phyloP scores from a whole-genome alignment of 306 rosid genomes.

The Leucaena leucocephala region DNA sequence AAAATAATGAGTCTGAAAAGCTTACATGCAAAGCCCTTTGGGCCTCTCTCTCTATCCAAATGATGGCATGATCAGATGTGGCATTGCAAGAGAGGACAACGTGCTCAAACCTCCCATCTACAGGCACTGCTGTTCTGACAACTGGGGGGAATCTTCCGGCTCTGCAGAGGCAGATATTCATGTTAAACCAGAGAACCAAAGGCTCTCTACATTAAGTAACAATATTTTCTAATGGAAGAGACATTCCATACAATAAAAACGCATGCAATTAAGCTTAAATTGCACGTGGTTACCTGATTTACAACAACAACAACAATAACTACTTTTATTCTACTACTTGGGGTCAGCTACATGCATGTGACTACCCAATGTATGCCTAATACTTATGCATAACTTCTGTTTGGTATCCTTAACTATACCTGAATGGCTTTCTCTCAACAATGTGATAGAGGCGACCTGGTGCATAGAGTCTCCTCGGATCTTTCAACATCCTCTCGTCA shows the following conservation, averaged over 20 bases:
- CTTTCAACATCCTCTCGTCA: slow-evolving; percentile 83
- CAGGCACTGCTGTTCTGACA: slow-evolving; percentile 91
- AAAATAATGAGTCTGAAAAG: slow-evolving; percentile 29
- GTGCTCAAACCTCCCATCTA: slow-evolving; percentile 94
- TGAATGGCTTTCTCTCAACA: slow-evolving; percentile 89
- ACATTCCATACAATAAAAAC: not conserved
- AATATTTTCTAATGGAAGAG: slow-evolving; percentile 15
- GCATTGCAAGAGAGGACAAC: slow-evolving; percentile 93
- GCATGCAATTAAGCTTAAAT: not conserved
- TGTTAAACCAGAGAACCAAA: slow-evolving; percentile 25
- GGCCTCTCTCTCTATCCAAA: slow-evolving; percentile 95
- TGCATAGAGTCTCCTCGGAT: slow-evolving; percentile 95
- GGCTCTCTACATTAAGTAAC: not conserved
- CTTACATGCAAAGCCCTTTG: slow-evolving; percentile 79
- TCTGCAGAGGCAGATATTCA: slow-evolving; percentile 48
- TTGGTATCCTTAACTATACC: slow-evolving; percentile 47
- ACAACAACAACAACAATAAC: not conserved
- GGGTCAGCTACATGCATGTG: not conserved
- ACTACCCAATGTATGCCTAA: not conserved
- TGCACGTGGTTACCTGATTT: not conserved
- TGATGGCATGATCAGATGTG: slow-evolving; percentile 88
- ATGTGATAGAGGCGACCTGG: slow-evolving; percentile 97
- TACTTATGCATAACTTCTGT: slow-evolving; percentile 12
- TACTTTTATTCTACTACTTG: not conserved
- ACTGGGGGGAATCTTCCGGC: slow-evolving; percentile 84